Evolutionary conservation across 768 basidiomycete genomes (phyloP), one percentile per base, ranked within the genome.

Genomic region (Tylopilus sp.): DNA sequence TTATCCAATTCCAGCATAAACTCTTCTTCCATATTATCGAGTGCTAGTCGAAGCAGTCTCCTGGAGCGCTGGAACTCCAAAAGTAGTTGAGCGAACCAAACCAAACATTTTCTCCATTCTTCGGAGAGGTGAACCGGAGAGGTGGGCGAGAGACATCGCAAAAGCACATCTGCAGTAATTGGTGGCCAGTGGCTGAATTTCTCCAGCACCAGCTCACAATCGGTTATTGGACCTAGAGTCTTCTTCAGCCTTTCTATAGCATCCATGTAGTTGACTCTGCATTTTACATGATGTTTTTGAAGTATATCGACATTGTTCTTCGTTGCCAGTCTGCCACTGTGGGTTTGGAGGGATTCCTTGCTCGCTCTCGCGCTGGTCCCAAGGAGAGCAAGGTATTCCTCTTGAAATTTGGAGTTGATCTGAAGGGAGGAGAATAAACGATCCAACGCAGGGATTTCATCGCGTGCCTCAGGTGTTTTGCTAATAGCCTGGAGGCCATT

Each of bases 81-180:
- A n/a, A n/a, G n/a, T n/a, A n/a, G n/a, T n/a, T n/a, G n/a, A n/a
- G n/a, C n/a, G n/a, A n/a, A n/a, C n/a, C n/a, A n/a, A n/a, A n/a
- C n/a, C n/a, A 78, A 46, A 49, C 48, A 59, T 11, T 52, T 42
- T 41, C 48, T 45, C 75, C 76, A 77, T 40, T 10, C 4, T 41
- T 9, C 2, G 1, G 62, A 38, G 12, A 70, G 26, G 10, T 3
- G 5, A 10, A 26, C 14, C 6, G 17, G 43, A 5, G 43, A 28
- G 10, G 28, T 19, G 28, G 43, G 30, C 6, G 43, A 26, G 5
- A 48, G 46, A 28, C 34, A 48, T 37, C 34, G 25, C 34, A 48
- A 19, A 25, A 48, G 34, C 2, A n/a, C 10, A 13, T 46, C 10
- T 6, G 45, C 31, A 8, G 31, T 44, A 10, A 44, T 28, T 3